phyloP scores from a whole-genome alignment of 2,329 filamentous ascomycete species.

The Lasiodiplodia theobromae region DNA sequence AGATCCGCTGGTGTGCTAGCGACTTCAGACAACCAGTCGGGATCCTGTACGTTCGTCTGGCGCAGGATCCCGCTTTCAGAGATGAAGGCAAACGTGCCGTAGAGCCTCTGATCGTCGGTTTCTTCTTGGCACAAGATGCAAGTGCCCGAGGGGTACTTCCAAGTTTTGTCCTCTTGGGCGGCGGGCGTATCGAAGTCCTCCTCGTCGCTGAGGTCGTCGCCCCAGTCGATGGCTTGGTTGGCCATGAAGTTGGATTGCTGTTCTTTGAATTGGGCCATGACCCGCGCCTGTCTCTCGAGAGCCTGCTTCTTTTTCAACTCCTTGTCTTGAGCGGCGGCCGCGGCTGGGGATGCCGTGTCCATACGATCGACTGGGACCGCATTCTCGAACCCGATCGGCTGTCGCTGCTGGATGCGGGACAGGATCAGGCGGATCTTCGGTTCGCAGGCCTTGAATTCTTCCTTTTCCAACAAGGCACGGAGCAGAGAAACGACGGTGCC shows the following conservation, averaged over 20 bases:
- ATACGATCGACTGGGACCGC: constrained; percentile 78
- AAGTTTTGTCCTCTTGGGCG: constrained; percentile 74
- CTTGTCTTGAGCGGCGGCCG: constrained; percentile 66
- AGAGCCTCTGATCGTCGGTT: constrained; percentile 85
- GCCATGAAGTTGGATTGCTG: constrained; percentile 96
- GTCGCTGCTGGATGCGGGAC: constrained; percentile 83
- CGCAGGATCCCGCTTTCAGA: constrained; percentile 85
- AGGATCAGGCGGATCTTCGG: constrained; percentile 85
- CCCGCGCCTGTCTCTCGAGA: constrained; percentile 84
- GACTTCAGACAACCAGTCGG: constrained; percentile 84
- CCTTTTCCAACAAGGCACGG: constrained; percentile 64
- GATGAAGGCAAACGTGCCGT: constrained; percentile 91
- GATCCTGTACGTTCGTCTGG: constrained; percentile 82
- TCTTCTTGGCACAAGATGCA: constrained; percentile 98
- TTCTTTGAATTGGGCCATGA: constrained; percentile 98
- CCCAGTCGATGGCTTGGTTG: constrained; percentile 89
- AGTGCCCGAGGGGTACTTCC: constrained; percentile 91
- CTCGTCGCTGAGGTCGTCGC: constrained; percentile 79
- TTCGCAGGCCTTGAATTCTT: constrained; percentile 81
- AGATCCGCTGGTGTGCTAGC: constrained; percentile 79
- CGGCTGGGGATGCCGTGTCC: constrained; percentile 82
- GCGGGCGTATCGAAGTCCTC: constrained; percentile 64
- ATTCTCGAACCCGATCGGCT: constrained; percentile 73
- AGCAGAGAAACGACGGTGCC: constrained; percentile 61
- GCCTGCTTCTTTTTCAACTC: constrained; percentile 92